phyloP scores from a whole-genome alignment of 208 protist species.

The Wallacemonas rigidus region DNA sequence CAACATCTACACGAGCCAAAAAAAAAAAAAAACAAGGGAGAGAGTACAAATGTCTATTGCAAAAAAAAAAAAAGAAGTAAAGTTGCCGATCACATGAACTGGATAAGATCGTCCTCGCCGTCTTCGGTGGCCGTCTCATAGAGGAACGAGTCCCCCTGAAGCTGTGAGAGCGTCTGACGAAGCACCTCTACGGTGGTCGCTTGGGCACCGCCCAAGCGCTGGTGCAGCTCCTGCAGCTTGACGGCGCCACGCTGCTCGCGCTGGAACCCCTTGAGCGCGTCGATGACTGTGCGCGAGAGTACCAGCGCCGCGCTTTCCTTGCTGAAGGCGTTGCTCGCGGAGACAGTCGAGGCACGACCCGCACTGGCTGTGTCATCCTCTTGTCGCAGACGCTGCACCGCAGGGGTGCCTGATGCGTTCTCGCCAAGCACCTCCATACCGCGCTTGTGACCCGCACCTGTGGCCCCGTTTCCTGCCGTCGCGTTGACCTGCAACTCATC shows the following conservation, averaged over 20 bases:
- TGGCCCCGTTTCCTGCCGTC: not conserved
- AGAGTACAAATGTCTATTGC: constrained; percentile 1
- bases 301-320: constrained; percentile 16
- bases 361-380: constrained; percentile 21
- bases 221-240: constrained; percentile 53
- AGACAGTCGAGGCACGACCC: not conserved
- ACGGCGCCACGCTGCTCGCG: constrained; percentile 62
- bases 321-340: constrained; percentile 13
- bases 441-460: constrained; percentile 26
- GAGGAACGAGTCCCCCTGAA: constrained; percentile 77
- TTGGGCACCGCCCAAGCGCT: constrained; percentile 32
- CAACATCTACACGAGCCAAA: too few species aligned
- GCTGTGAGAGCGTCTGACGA: constrained; percentile 41
- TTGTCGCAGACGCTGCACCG: constrained; percentile 14
- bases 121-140: constrained; percentile 57
- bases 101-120: constrained; percentile 61
- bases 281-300: constrained; percentile 42
- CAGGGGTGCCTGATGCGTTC: constrained; percentile 1
- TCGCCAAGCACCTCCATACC: constrained; percentile 4
- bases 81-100: constrained; percentile 58
- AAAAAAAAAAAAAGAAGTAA: not conserved
- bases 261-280: constrained; percentile 61
- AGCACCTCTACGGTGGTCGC: constrained; percentile 32
- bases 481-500: constrained; percentile 33
- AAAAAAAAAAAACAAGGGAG: constrained; percentile 2